Evolutionary conservation across 768 basidiomycete species (phyloP).

Genomic region (Hemileccinum impolitum): DNA sequence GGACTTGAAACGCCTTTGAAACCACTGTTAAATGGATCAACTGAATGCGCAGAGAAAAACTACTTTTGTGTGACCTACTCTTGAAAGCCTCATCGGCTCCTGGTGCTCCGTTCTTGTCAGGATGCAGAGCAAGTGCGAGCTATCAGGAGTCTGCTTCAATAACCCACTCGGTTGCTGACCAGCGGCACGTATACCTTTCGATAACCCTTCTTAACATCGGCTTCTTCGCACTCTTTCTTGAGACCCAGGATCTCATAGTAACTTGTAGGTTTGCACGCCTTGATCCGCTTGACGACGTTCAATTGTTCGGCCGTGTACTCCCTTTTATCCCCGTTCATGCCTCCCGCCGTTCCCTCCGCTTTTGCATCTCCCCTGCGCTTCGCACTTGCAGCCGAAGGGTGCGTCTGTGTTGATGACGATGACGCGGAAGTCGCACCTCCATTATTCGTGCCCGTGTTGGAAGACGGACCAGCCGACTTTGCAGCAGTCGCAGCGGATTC

Average conservation of each 20-base stretch:
- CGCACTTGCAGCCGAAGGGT: slow-evolving; percentile 70
- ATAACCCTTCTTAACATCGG: slow-evolving; percentile 91
- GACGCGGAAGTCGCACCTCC: slow-evolving; percentile 37
- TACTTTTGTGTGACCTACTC: slow-evolving; percentile 47
- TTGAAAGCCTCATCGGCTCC: slow-evolving; percentile 99
- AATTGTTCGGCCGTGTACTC: slow-evolving; percentile 85
- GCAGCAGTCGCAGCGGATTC: slow-evolving; percentile 47
- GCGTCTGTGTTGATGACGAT: slow-evolving; percentile 58
- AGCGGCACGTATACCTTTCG: slow-evolving; percentile 67
- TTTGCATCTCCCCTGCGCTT: slow-evolving; percentile 53
- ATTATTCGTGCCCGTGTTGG: slow-evolving; percentile 32
- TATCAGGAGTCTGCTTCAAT: slow-evolving; percentile 29
- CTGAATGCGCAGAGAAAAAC: background rate
- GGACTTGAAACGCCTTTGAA: slow-evolving; percentile 93
- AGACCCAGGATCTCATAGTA: slow-evolving; percentile 91
- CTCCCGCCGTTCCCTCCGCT: slow-evolving; percentile 51
- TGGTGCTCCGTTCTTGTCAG: slow-evolving; percentile 96
- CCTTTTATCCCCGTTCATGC: slow-evolving; percentile 70
- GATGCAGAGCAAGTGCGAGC: slow-evolving; percentile 87
- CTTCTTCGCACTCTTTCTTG: slow-evolving; percentile 78
- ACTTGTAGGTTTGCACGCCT: slow-evolving; percentile 79
- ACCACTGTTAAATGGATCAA: slow-evolving; percentile 61
- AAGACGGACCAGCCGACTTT: slow-evolving; percentile 39
- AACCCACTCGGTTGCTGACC: slow-evolving; percentile 1
- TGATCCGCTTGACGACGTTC: slow-evolving; percentile 80